A percentile compares a stretch with the other conserved stretches of the same genome.
These are phyloP conservation scores for Blastobotrys proliferans DNA, from an alignment of 1,139 yeast species.

Conservation along the genomic window DNA sequence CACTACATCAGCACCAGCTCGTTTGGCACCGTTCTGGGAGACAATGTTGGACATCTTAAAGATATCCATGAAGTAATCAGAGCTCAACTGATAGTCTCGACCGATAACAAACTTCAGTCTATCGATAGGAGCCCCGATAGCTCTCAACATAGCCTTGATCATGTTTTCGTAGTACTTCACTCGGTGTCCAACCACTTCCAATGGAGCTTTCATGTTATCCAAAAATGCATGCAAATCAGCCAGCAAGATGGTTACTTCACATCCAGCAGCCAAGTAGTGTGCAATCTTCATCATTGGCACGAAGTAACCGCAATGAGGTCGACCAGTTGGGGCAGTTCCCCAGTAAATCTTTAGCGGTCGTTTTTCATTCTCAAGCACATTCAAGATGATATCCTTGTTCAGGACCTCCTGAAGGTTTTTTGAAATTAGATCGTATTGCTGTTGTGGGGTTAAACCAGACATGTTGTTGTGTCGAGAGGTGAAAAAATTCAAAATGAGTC, in stretches of 20 bases:
- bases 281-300: constrained; percentile 98
- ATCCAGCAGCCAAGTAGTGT: constrained; percentile 91
- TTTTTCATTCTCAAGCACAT: constrained; percentile 73
- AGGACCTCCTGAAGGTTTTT: constrained; percentile 88
- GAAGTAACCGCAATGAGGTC: constrained; percentile 97
- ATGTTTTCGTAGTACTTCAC: constrained; percentile 83
- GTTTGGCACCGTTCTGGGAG: constrained; percentile 91
- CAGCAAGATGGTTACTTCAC: constrained; percentile 84
- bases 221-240: constrained; percentile 98
- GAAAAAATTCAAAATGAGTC: neutral
- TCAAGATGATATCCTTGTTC: constrained; percentile 81
- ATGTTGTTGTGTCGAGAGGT: constrained; percentile 3
- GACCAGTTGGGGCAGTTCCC: constrained; percentile 97
- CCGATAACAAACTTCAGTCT: constrained; percentile 81
- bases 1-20: constrained; percentile 99
- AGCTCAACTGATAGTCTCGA: constrained; percentile 75
- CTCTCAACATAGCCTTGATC: constrained; percentile 76
- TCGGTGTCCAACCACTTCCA: constrained; percentile 84
- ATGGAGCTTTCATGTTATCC: constrained; percentile 97
- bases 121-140: constrained; percentile 89
- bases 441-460: constrained; percentile 42
- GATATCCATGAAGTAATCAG: constrained; percentile 81
- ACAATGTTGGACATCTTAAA: constrained; percentile 79
- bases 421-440: constrained; percentile 74
- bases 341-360: constrained; percentile 86